phyloP scores from a whole-genome alignment of 2,329 filamentous ascomycete species.

The Xylaria hypoxylon region DNA sequence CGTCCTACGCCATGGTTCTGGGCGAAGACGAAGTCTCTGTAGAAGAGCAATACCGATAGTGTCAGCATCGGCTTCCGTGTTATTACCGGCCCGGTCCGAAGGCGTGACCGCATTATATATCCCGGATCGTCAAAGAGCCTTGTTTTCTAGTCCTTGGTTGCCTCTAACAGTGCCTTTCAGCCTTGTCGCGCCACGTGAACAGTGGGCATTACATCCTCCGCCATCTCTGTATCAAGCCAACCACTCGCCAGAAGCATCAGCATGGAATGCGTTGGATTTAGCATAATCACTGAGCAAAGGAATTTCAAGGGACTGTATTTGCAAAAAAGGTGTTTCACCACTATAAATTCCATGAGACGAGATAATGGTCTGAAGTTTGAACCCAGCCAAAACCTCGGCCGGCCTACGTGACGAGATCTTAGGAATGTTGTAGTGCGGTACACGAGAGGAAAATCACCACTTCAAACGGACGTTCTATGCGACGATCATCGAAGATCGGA shows the following conservation, averaged over 20 bases:
- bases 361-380: neutral
- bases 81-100: too few relatives aligned
- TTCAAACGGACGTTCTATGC: neutral
- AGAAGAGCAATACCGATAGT: neutral
- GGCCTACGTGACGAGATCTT: neutral
- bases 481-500: constrained; percentile 18
- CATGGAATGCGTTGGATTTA: neutral
- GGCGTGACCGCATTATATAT: too few relatives aligned
- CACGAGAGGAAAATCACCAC: constrained; percentile 9
- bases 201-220: neutral
- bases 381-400: neutral
- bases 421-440: neutral
- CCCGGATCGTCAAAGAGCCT: too few relatives aligned
- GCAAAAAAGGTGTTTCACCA: neutral
- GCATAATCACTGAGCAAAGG: neutral
- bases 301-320: too few relatives aligned
- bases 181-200: neutral
- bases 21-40: neutral
- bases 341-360: neutral
- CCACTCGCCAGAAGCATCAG: neutral
- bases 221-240: too few relatives aligned
- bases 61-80: neutral
- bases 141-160: neutral
- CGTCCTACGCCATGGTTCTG: neutral
- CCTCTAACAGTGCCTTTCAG: neutral